Percentiles rank a stretch among this genome's conserved stretches.
Evolutionary conservation across 73 alveolate genomes (phyloP).

Genomic region (Paramecium caudatum): DNA sequence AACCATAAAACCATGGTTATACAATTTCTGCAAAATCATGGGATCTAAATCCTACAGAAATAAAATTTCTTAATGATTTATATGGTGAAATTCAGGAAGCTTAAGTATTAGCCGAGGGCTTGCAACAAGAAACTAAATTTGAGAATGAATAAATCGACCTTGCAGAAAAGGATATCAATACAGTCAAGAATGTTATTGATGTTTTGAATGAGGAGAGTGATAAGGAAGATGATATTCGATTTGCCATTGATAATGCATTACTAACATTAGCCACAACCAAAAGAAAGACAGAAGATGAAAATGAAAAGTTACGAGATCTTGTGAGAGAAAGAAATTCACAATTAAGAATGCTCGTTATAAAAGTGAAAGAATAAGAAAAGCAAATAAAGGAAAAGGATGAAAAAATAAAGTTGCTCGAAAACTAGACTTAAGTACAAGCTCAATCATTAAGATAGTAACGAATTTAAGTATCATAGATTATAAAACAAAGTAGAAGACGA

Average conservation of each 20-base stretch:
- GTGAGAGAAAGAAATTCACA: constrained; percentile 48
- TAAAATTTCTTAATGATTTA: constrained; percentile 35
- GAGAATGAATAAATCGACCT: constrained; percentile 1
- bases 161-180: constrained; percentile 27
- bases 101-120: constrained; percentile 53
- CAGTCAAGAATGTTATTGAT: constrained; percentile 19
- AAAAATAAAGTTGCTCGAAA: not conserved
- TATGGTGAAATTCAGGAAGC: constrained; percentile 58
- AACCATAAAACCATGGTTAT: not conserved
- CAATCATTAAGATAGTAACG: constrained; percentile 40
- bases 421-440: not conserved
- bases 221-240: constrained; percentile 55
- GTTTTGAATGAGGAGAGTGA: constrained; percentile 60
- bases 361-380: constrained; percentile 53
- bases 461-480: constrained; percentile 4
- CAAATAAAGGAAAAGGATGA: not conserved
- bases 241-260: constrained; percentile 67
- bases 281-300: constrained; percentile 67
- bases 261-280: constrained; percentile 38
- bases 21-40: constrained; percentile 43
- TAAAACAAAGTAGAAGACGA: constrained; percentile 60
- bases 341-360: constrained; percentile 36
- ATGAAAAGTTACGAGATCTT: constrained; percentile 47
- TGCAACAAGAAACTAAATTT: constrained; percentile 28
- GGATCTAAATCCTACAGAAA: constrained; percentile 47